Evolutionary conservation across 164 flowering plant genomes (phyloP).

Genomic region (Sextonia rubra): DNA sequence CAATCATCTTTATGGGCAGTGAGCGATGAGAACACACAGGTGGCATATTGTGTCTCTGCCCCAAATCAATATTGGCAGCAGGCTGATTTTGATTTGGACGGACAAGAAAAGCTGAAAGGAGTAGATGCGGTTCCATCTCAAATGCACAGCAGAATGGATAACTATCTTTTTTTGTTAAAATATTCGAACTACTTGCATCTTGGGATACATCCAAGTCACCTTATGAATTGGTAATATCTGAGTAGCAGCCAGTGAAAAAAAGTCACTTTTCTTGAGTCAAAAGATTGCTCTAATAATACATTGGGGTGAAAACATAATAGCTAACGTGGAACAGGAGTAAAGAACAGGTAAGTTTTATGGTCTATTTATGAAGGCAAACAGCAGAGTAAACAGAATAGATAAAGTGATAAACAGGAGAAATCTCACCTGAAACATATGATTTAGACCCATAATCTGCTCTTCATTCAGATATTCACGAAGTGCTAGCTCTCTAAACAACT

Average conservation of each 20-base stretch:
- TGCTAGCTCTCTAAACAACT: slow-evolving; percentile 53
- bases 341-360: background rate
- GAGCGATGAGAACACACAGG: background rate
- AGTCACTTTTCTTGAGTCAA: background rate
- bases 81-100: background rate
- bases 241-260: background rate
- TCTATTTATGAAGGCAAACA: background rate
- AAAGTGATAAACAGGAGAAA: slow-evolving; percentile 4
- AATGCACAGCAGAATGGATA: background rate
- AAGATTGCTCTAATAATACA: background rate
- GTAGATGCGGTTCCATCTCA: background rate
- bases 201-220: background rate
- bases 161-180: too few species aligned
- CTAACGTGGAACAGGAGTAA: background rate
- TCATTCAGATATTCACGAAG: slow-evolving; percentile 38
- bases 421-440: slow-evolving; percentile 63
- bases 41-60: background rate
- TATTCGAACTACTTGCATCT: background rate
- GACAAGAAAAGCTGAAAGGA: background rate
- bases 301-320: background rate
- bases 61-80: background rate
- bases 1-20: background rate
- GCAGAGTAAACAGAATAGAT: background rate
- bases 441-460: slow-evolving; percentile 49
- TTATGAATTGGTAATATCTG: background rate